phyloP scores from a whole-genome alignment of 1,284 basidiomycete species.

The Inonotus hispidus region DNA sequence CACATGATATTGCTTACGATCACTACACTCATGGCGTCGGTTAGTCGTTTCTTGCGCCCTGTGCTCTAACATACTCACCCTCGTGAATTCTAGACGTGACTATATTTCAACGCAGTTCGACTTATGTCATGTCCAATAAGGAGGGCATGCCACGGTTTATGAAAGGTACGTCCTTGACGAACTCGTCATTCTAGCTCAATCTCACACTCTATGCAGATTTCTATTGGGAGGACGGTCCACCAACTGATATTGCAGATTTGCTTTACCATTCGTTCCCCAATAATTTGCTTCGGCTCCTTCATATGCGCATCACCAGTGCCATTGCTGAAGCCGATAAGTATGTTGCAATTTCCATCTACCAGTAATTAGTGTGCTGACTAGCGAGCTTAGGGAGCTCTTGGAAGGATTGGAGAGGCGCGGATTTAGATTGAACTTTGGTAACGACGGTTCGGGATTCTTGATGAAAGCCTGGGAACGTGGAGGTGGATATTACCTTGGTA shows the following conservation, averaged over 20 bases:
- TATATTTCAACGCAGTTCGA: slow-evolving; percentile 58
- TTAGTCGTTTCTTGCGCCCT: slow-evolving; percentile 18
- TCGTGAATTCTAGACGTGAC: slow-evolving; percentile 39
- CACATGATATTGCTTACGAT: slow-evolving; percentile 41
- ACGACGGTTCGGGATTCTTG: slow-evolving; percentile 48
- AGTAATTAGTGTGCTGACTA: slow-evolving; percentile 1
- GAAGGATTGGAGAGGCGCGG: slow-evolving; percentile 53
- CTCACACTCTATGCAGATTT: slow-evolving; percentile 30
- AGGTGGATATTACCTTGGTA: slow-evolving; percentile 41
- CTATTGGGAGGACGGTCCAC: slow-evolving; percentile 45
- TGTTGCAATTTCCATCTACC: slow-evolving; percentile 23
- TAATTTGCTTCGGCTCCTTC: slow-evolving; percentile 36
- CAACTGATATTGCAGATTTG: slow-evolving; percentile 46
- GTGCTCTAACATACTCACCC: neutral
- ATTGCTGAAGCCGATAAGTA: slow-evolving; percentile 51
- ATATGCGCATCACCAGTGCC: slow-evolving; percentile 38
- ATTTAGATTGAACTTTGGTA: slow-evolving; percentile 53
- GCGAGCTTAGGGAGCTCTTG: slow-evolving; percentile 40
- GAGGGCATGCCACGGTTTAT: slow-evolving; percentile 37
- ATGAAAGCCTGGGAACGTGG: slow-evolving; percentile 35
- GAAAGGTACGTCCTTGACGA: slow-evolving; percentile 21
- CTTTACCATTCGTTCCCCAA: slow-evolving; percentile 41
- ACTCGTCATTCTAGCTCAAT: neutral
- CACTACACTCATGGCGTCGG: slow-evolving; percentile 41
- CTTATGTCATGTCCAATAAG: slow-evolving; percentile 54